phyloP scores from a whole-genome alignment of 768 basidiomycete species.

The Atractiella rhizophila region DNA sequence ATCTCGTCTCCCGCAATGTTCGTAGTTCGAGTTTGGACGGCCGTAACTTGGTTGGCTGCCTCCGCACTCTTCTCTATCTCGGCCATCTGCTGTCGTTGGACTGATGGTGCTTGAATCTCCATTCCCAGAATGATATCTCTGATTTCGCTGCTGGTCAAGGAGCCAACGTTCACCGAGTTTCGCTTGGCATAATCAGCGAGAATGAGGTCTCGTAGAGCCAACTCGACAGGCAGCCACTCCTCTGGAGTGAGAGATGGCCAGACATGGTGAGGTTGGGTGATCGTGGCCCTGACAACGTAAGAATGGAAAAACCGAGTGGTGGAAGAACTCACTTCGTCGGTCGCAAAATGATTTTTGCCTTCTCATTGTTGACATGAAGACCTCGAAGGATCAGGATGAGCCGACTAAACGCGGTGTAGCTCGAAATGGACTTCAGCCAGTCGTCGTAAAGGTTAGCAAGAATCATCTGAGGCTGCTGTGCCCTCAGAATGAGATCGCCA shows the following conservation, averaged over 20 bases:
- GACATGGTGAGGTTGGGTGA: constrained; percentile 91
- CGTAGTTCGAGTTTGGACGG: constrained; percentile 91
- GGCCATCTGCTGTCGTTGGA: constrained; percentile 94
- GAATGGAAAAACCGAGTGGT: no score
- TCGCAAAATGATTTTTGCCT: constrained; percentile 92
- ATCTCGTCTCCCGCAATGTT: constrained; percentile 93
- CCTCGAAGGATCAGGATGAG: constrained; percentile 89
- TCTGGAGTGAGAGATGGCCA: constrained; percentile 84
- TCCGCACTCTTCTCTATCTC: constrained; percentile 91
- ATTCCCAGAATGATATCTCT: constrained; percentile 96
- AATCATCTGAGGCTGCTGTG: constrained; percentile 97
- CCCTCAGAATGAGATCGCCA: constrained; percentile 65
- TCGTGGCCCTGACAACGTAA: no score
- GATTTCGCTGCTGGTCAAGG: constrained; percentile 83
- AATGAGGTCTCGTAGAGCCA: constrained; percentile 94
- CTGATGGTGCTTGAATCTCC: constrained; percentile 81
- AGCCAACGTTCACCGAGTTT: constrained; percentile 90
- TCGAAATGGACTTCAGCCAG: constrained; percentile 96
- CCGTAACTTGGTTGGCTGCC: constrained; percentile 82
- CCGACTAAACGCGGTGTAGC: constrained; percentile 95
- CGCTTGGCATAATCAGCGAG: constrained; percentile 87
- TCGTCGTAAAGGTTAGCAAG: constrained; percentile 96
- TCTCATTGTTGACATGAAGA: constrained; percentile 96
- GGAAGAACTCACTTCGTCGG: no score
- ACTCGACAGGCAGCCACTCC: constrained; percentile 98